These are phyloP conservation scores for Posidonia australis DNA, from an alignment of 106 monocot genomes.

Conservation along the genomic window DNA sequence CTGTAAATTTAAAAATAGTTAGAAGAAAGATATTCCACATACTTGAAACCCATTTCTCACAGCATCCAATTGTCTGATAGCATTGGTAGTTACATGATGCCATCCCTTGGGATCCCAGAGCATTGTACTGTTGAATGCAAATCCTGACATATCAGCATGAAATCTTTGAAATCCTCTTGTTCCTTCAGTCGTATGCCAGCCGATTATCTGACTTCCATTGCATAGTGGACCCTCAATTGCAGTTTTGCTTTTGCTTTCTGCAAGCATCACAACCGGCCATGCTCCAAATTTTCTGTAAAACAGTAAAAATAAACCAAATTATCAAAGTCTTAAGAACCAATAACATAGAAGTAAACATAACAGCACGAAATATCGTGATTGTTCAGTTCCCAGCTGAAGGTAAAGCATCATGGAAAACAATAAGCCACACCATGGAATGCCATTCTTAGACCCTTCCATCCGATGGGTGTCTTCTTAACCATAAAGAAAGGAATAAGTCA, in stretches of 20 bases:
- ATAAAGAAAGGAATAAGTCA: too few relatives aligned
- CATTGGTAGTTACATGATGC: slow-evolving; percentile 28
- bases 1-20: too few relatives aligned
- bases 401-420: too few relatives aligned
- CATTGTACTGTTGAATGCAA: slow-evolving; percentile 95
- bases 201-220: slow-evolving; percentile 65
- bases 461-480: too few relatives aligned
- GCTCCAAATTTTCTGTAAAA: slow-evolving; percentile 25
- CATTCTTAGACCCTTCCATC: too few relatives aligned
- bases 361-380: too few relatives aligned
- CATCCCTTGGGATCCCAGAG: slow-evolving; percentile 76
- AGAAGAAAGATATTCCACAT: slow-evolving; percentile 2
- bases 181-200: slow-evolving; percentile 94
- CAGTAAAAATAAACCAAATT: neutral
- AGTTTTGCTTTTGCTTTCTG: slow-evolving; percentile 55
- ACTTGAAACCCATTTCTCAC: slow-evolving; percentile 87
- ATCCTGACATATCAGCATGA: slow-evolving; percentile 98
- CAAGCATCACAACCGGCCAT: slow-evolving; percentile 88
- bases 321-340: too few relatives aligned
- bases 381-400: too few relatives aligned
- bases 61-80: slow-evolving; percentile 69
- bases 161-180: slow-evolving; percentile 74
- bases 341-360: too few relatives aligned
- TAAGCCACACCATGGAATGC: too few relatives aligned
- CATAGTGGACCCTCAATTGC: slow-evolving; percentile 86